Conservation (phyloP, 2,329 filamentous ascomycete species). For the Colletotrichum costaricense region DNA sequence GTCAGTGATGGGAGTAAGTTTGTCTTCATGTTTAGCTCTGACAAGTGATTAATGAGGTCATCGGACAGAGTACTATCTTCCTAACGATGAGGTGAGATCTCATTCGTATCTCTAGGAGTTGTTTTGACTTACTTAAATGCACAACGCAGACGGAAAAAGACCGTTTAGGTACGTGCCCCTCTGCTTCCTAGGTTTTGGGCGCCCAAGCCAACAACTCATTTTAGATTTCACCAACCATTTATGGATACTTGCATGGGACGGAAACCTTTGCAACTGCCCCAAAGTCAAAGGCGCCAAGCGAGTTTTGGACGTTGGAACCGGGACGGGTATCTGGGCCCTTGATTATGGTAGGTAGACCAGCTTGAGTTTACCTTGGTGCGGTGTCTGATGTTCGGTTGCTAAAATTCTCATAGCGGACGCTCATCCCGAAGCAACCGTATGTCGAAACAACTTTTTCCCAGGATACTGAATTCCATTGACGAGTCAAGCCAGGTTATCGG, state of each 20-base stretch:
- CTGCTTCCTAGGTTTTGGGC: too few relatives aligned
- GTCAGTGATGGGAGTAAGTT: slow-evolving; percentile 32
- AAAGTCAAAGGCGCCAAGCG: slow-evolving; percentile 22
- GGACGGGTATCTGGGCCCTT: slow-evolving; percentile 46
- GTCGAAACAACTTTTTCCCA: too few relatives aligned
- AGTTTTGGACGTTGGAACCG: slow-evolving; percentile 42
- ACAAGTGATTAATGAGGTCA: neutral
- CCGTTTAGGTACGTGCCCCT: slow-evolving; percentile 6
- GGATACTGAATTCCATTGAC: too few relatives aligned
- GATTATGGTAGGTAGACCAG: slow-evolving; percentile 57
- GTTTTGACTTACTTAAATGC: too few relatives aligned
- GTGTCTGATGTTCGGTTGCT: too few relatives aligned
- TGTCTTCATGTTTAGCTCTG: too few relatives aligned
- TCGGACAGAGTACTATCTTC: slow-evolving; percentile 25
- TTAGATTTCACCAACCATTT: slow-evolving; percentile 64
- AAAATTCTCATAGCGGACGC: too few relatives aligned
- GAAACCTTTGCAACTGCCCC: slow-evolving; percentile 9
- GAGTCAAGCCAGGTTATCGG: slow-evolving; percentile 42
- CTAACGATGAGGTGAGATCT: slow-evolving; percentile 20
- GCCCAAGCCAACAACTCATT: neutral
- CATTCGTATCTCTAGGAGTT: accelerated
- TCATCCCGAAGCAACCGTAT: slow-evolving; percentile 43
- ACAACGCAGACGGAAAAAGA: slow-evolving; percentile 11
- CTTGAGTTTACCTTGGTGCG: too few relatives aligned
- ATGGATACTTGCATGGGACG: slow-evolving; percentile 54